Evolutionary conservation across 352 stramenopile species (phyloP).

Genomic region (Ophiocytium majus): DNA sequence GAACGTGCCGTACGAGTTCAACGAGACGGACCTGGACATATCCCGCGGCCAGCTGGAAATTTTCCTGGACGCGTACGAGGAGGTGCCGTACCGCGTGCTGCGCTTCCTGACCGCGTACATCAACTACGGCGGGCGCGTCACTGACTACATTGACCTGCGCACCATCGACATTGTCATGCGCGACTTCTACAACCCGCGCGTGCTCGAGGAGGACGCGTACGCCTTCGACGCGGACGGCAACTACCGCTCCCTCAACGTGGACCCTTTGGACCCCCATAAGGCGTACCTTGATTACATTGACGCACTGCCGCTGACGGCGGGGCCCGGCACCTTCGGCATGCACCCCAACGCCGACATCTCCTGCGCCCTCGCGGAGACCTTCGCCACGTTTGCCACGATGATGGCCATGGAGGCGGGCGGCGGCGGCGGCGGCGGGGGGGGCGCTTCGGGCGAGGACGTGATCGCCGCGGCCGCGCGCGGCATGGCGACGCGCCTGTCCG

Average conservation of each 20-base stretch:
- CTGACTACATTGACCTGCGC: slow-evolving; percentile 86
- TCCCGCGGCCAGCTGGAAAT: slow-evolving; percentile 82
- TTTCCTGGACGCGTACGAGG: slow-evolving; percentile 81
- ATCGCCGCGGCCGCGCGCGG: slow-evolving; percentile 70
- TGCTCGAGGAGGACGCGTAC: slow-evolving; percentile 62
- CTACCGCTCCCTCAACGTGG: slow-evolving; percentile 76
- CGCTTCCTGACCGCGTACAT: slow-evolving; percentile 87
- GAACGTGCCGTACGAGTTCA: slow-evolving; percentile 96
- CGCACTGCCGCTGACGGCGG: slow-evolving; percentile 77
- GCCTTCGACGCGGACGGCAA: slow-evolving; percentile 66
- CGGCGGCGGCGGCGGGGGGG: slow-evolving; percentile 50
- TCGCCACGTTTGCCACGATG: slow-evolving; percentile 83
- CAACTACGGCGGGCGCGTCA: slow-evolving; percentile 88
- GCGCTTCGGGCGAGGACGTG: slow-evolving; percentile 67
- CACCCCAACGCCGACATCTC: slow-evolving; percentile 92
- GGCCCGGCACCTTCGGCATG: slow-evolving; percentile 84
- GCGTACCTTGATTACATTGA: slow-evolving; percentile 91
- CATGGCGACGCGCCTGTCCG: slow-evolving; percentile 68
- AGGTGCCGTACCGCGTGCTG: slow-evolving; percentile 79
- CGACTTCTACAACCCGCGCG: slow-evolving; percentile 75
- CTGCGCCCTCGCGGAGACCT: slow-evolving; percentile 86
- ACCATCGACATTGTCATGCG: slow-evolving; percentile 87
- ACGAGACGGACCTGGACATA: slow-evolving; percentile 90
- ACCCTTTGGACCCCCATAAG: slow-evolving; percentile 66
- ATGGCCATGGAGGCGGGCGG: slow-evolving; percentile 74